These are phyloP conservation scores for Fraxinus anomala DNA, from an alignment of 257 asterid genomes.

Conservation along the genomic window DNA sequence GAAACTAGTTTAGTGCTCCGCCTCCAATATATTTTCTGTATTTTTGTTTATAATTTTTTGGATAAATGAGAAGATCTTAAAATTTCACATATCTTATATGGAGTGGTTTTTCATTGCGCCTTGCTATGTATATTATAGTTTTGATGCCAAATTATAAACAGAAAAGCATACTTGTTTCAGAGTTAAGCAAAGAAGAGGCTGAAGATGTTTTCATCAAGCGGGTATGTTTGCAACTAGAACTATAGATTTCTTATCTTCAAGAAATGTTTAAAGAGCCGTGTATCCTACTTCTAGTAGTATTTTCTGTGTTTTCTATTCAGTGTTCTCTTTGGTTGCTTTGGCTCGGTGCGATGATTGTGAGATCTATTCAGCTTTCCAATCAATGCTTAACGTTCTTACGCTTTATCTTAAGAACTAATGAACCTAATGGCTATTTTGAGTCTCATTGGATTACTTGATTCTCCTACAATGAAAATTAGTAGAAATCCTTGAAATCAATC, in stretches of 20 bases:
- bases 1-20: too few species aligned
- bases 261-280: not conserved
- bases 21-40: too few species aligned
- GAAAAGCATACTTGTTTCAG: conserved; percentile 41
- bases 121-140: not conserved
- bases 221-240: conserved; percentile 39
- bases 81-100: not conserved
- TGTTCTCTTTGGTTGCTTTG: not conserved
- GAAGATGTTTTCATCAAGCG: conserved; percentile 78
- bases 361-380: not conserved
- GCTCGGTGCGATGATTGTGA: not conserved
- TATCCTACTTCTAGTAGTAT: not conserved
- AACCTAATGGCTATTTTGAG: not conserved
- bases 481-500: not conserved
- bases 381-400: not conserved
- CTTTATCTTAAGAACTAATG: not conserved
- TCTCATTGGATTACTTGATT: not conserved
- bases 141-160: not conserved
- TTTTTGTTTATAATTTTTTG: too few species aligned
- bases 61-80: too few species aligned
- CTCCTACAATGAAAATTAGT: not conserved
- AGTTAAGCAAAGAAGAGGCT: conserved; percentile 67
- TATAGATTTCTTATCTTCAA: not conserved
- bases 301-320: not conserved
- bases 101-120: not conserved